phyloP scores from a whole-genome alignment of 306 rosid species.

The Vigna radiata region DNA sequence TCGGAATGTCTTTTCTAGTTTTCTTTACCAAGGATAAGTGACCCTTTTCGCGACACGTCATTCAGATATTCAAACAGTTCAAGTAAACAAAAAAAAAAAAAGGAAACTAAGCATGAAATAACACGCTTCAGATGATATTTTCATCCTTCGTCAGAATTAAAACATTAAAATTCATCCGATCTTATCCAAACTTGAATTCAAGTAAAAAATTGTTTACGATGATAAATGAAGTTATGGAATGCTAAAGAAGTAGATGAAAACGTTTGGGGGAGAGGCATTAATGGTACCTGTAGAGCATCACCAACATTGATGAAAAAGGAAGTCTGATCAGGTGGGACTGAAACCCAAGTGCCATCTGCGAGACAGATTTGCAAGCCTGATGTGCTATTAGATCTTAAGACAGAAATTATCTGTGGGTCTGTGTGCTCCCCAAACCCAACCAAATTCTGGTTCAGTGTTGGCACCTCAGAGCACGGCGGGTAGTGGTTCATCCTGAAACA shows the following conservation, averaged over 20 bases:
- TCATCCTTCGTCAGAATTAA: too few species aligned
- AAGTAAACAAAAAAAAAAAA: too few species aligned
- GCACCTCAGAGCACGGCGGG: slow-evolving; percentile 69
- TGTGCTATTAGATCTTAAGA: slow-evolving; percentile 77
- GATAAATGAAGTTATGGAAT: background rate
- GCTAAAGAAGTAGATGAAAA: background rate
- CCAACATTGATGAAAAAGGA: slow-evolving; percentile 84
- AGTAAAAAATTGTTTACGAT: background rate
- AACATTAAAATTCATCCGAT: too few species aligned
- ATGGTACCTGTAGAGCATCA: slow-evolving; percentile 75
- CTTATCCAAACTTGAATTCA: too few species aligned
- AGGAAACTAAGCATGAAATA: background rate
- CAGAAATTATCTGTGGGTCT: slow-evolving; percentile 87
- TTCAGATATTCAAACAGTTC: background rate
- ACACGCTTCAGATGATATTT: too few species aligned
- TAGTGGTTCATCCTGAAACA: slow-evolving; percentile 78
- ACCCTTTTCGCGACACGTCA: slow-evolving; percentile 26
- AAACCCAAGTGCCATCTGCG: slow-evolving; percentile 75
- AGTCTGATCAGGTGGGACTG: slow-evolving; percentile 71
- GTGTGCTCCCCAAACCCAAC: slow-evolving; percentile 95
- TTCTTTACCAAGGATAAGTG: slow-evolving; percentile 21
- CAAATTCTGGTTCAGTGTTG: slow-evolving; percentile 53
- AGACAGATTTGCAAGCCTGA: slow-evolving; percentile 81
- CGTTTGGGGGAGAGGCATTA: background rate
- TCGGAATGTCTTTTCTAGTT: slow-evolving; percentile 6